Evolutionary conservation across 352 stramenopile genomes (phyloP), one percentile per base, ranked within the genome.

Genomic region (Pythium plurisporium): DNA sequence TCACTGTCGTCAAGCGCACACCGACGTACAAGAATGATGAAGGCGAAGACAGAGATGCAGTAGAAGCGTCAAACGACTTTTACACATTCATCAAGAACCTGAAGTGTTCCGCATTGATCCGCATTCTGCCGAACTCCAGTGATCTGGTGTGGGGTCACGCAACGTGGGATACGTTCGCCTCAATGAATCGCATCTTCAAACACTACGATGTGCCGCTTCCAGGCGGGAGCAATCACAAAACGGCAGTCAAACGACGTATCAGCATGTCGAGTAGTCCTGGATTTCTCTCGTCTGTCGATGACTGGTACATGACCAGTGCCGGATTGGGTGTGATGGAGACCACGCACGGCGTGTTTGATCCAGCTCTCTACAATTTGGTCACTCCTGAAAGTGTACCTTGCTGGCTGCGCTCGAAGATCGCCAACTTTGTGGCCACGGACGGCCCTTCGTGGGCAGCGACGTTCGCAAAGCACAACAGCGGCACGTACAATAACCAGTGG

Each of bases 401-500:
- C n/a, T 95, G 83, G 82, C 30, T 86, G 20, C 73, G 76, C 12
- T 72, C 73, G 19, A 80, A 79, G 47, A 58, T 79, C 3, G 82
- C 82, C 10, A 88, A 82, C 42, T 58, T 70, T 20, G 29, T 89
- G 1, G 73, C 64, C 0, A 53, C 44, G 10, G 75, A 75, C 37
- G 83, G 82, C 27, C 42, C 52, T 19, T 64, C 73, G 19, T 91
- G 79, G 82, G 62, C 64, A 0, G 42, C 51, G 14, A 73, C 58
- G 6, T 87, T 89, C 53, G 47, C 63, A 27, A 74, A 74, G 31
- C 67, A 77, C 72, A 86, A 89, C 70, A 86, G 74, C 54, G 74
- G 80, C 51, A 89, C 84, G 38, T 91, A 94, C 69, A 90, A 89
- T 62, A 90, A 94, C 55, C 81, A 91, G 67, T 95, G 83, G 79